Base-by-base conservation (phyloP, 352 stramenopile species). In the Globisporangium heterothallicum region DNA sequence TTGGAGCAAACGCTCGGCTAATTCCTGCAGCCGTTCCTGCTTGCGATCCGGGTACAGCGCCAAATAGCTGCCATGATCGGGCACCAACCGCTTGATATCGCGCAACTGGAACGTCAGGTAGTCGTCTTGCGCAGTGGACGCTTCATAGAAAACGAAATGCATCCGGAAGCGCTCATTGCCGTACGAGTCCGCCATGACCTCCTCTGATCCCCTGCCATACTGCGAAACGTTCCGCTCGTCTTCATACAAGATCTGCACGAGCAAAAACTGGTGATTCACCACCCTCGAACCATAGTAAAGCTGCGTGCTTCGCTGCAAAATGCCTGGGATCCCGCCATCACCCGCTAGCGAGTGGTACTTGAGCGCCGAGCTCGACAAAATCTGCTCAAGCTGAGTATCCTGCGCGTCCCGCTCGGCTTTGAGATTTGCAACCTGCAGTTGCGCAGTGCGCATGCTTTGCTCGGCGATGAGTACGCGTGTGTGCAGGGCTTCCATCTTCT, bases 171-270 rank as follows among this genome's bases (percentile, higher is more conserved):
- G 59, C 24, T 72, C 58, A 49, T 44, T 66, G n/a, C 10, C 35
- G 29, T 18, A 59, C 53, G 40, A 24, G 44, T 70, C 64, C 8
- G 50, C 35, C 4, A 44, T 43, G n/a, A n/a, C n/a, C n/a, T n/a
- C n/a, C n/a, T n/a, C n/a, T 4, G 12, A 1, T 26, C 68, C 40
- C 6, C 53, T 49, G 8, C 32, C 38, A 3, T 1, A 38, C 30
- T 24, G 36, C 13, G 29, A 1, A 8, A 13, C 35, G 14, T 9
- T 19, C 22, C 63, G 56, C 6, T 53, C 52, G 49, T 86, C 74
- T 53, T 86, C 78, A 47, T 75, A 85, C 0, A 88, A 56, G 26
- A 86, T 72, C 50, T 86, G 80, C 0, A 91, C 43, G 14, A 88
- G 38, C 25, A 88, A 41, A 36, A 68, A 64, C 30, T 82, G 73